A percentile compares a stretch with the other conserved stretches of the same genome.
Conservation (phyloP, 345 rosid genomes). For the Linum usitatissimum region DNA sequence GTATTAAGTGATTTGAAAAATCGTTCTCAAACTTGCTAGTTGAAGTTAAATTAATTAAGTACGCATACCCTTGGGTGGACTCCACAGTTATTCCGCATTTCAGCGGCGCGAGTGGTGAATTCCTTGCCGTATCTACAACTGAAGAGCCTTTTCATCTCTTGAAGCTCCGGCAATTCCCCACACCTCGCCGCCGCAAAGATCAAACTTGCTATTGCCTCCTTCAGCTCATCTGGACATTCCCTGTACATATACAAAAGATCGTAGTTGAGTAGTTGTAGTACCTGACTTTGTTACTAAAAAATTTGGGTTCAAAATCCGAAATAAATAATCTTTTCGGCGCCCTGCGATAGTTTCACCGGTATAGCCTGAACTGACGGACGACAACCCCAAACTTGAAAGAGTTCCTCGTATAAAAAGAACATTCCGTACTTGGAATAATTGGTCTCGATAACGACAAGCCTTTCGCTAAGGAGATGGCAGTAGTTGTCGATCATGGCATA, state of each 20-base stretch:
- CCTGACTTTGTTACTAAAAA: no score
- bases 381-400: no score
- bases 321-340: not conserved
- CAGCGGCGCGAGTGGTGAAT: constrained; percentile 56
- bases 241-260: constrained; percentile 14
- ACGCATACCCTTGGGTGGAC: constrained; percentile 47
- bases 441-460: constrained; percentile 46
- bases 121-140: constrained; percentile 67
- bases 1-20: no score
- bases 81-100: constrained; percentile 64
- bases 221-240: constrained; percentile 68
- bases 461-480: constrained; percentile 50
- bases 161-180: constrained; percentile 90
- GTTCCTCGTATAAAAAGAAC: not conserved
- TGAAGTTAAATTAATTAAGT: not conserved
- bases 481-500: constrained; percentile 52
- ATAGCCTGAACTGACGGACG: no score
- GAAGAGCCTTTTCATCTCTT: constrained; percentile 54
- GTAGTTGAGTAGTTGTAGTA: no score
- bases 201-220: constrained; percentile 64
- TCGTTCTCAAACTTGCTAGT: no score
- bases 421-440: constrained; percentile 26
- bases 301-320: not conserved
- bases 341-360: no score
- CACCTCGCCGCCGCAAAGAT: constrained; percentile 64